Percentiles rank a stretch among this genome's conserved stretches.
These are phyloP conservation scores for Claviceps fusiformis DNA, from an alignment of 2,329 filamentous ascomycete genomes.

Conservation along the genomic window DNA sequence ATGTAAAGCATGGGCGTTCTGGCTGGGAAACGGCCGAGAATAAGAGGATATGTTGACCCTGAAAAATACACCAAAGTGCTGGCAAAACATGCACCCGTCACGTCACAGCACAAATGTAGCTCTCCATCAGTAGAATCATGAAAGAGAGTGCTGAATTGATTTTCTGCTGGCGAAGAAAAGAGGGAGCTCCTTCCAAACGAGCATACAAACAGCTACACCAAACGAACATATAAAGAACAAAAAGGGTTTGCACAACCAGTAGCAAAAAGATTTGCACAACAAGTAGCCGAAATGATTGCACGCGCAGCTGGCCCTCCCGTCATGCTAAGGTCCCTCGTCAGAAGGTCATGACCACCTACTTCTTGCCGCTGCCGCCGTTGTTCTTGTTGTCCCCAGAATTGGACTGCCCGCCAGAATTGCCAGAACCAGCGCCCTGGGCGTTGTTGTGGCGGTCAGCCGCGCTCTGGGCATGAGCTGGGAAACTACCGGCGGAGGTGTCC, in stretches of 20 bases:
- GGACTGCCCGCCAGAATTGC: not conserved
- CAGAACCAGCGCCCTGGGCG: not conserved
- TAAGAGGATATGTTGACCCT: too few relatives aligned
- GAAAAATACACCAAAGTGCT: too few relatives aligned
- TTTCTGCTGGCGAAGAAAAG: too few relatives aligned
- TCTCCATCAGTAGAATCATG: too few relatives aligned
- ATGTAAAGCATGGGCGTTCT: too few relatives aligned
- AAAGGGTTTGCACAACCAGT: too few relatives aligned
- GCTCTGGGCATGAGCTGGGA: not conserved
- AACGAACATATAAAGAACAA: not conserved
- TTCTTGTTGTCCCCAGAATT: not conserved
- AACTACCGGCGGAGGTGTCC: not conserved
- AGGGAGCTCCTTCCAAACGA: too few relatives aligned
- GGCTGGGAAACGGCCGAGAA: too few relatives aligned
- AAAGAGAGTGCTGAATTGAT: too few relatives aligned
- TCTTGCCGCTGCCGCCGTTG: not conserved
- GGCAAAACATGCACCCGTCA: too few relatives aligned
- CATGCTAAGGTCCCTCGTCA: not conserved
- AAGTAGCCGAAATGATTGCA: not conserved
- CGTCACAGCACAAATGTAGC: too few relatives aligned
- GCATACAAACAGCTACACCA: not conserved
- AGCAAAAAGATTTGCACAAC: not conserved
- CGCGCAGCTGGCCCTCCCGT: not conserved
- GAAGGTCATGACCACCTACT: not conserved
- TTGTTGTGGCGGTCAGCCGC: constrained; percentile 3